phyloP scores from a whole-genome alignment of 2,329 filamentous ascomycete species.

The Ilyonectria mors-panacis region DNA sequence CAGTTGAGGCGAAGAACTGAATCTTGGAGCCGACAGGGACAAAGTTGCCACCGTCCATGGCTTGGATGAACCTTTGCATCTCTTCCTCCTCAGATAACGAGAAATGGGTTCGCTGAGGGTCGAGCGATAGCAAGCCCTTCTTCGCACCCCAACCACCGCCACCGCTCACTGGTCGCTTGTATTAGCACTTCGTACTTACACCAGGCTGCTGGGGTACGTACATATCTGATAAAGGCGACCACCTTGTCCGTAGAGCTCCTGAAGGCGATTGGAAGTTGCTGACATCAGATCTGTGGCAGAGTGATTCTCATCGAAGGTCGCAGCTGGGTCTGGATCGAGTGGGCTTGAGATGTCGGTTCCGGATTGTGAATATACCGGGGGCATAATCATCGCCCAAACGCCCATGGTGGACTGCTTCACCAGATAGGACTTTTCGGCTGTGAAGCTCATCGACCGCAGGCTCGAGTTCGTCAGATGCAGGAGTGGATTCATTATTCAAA shows the following conservation, averaged over 20 bases:
- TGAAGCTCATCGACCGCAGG: conserved; percentile 72
- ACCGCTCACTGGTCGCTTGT: conserved; percentile 72
- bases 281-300: conserved; percentile 40
- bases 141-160: conserved; percentile 90
- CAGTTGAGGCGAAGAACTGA: conserved; percentile 72
- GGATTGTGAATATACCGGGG: conserved; percentile 51
- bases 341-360: conserved; percentile 17
- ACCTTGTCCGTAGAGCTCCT: conserved; percentile 57
- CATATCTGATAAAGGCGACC: conserved; percentile 62
- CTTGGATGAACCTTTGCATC: conserved; percentile 68
- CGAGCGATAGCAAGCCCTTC: conserved; percentile 82
- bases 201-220: conserved; percentile 33
- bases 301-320: conserved; percentile 39
- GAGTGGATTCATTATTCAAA: conserved; percentile 61
- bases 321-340: conserved; percentile 39
- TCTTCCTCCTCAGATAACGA: conserved; percentile 63
- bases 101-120: conserved; percentile 74
- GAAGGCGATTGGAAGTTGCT: conserved; percentile 49
- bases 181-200: conserved; percentile 35
- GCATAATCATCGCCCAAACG: conserved; percentile 82
- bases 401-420: conserved; percentile 65
- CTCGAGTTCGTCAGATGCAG: conserved; percentile 82
- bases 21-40: conserved; percentile 75
- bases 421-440: conserved; percentile 51
- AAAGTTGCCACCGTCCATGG: conserved; percentile 65